Percentiles rank a stretch among this genome's conserved stretches.
Conservation (phyloP, 2,329 filamentous ascomycete genomes). For the Diaporthe longicolla region DNA sequence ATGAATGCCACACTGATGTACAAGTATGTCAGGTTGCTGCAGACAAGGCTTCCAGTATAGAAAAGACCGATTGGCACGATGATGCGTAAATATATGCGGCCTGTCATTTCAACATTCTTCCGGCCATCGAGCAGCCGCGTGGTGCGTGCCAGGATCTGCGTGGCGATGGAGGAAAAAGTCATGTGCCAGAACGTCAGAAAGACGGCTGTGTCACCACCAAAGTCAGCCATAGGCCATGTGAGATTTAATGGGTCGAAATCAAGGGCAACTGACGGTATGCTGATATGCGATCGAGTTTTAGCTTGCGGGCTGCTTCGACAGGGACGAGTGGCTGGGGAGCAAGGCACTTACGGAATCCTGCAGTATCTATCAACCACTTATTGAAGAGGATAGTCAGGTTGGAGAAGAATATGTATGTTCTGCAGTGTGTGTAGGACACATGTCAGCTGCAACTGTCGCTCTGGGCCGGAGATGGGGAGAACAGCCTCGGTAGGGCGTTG, state of each 20-base stretch:
- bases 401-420: conserved; percentile 87
- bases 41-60: conserved; percentile 94
- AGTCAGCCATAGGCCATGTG: conserved; percentile 43
- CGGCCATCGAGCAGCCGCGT: conserved; percentile 91
- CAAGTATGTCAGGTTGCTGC: conserved; percentile 92
- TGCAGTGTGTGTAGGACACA: conserved; percentile 45
- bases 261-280: conserved; percentile 38
- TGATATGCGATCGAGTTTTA: neutral
- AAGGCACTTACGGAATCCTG: conserved; percentile 77
- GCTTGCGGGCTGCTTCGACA: neutral
- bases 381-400: conserved; percentile 92
- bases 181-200: conserved; percentile 96
- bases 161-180: conserved; percentile 90
- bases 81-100: conserved; percentile 88
- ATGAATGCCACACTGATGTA: conserved; percentile 91
- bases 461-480: neutral
- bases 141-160: conserved; percentile 89
- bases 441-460: conserved; percentile 2
- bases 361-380: conserved; percentile 86
- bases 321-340: neutral
- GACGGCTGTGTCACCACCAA: conserved; percentile 60
- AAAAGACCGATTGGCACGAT: conserved; percentile 94
- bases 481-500: neutral
- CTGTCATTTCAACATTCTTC: conserved; percentile 96
- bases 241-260: no score